These are phyloP conservation scores for Yamadazyma trypodendri DNA, from an alignment of 1,139 yeast genomes.

Conservation along the genomic window DNA sequence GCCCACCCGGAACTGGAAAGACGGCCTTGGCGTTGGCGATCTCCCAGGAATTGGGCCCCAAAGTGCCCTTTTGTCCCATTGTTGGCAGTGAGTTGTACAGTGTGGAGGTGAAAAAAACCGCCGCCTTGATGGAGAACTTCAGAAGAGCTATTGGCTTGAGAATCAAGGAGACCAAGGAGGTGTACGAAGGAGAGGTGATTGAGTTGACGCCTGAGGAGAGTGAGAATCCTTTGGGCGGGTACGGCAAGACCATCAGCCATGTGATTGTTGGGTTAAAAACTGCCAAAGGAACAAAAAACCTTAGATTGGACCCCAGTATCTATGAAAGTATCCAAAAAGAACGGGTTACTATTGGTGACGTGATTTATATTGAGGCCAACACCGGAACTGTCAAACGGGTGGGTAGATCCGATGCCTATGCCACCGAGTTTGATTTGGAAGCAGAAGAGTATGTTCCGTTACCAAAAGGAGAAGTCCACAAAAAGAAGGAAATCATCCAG, in stretches of 20 bases:
- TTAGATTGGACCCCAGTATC: conserved; percentile 91
- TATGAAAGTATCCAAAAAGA: conserved; percentile 96
- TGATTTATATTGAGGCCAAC: conserved; percentile 93
- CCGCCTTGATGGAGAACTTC: conserved; percentile 95
- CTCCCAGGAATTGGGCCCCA: conserved; percentile 96
- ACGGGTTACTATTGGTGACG: conserved; percentile 92
- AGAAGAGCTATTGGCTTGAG: conserved; percentile 94
- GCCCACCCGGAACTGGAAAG: conserved; percentile 98
- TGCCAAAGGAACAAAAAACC: conserved; percentile 91
- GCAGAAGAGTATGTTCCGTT: conserved; percentile 98
- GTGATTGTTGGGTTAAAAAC: conserved; percentile 93
- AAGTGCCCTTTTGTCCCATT: conserved; percentile 96
- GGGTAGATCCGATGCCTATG: conserved; percentile 97
- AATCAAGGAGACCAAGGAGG: conserved; percentile 96
- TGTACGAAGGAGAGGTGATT: conserved; percentile 97
- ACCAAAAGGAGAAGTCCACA: conserved; percentile 98
- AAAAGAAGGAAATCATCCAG: conserved; percentile 96
- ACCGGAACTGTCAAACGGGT: conserved; percentile 98
- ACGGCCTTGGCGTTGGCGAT: conserved; percentile 95
- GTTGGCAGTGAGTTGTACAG: conserved; percentile 94
- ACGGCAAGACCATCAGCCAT: conserved; percentile 93
- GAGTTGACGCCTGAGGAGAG: conserved; percentile 97
- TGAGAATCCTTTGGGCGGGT: conserved; percentile 95
- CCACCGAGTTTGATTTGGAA: conserved; percentile 96
- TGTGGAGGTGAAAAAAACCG: conserved; percentile 98